Evolutionary conservation across 768 basidiomycete genomes (phyloP), one percentile per base, ranked within the genome.

Genomic region (Boletales sp.): DNA sequence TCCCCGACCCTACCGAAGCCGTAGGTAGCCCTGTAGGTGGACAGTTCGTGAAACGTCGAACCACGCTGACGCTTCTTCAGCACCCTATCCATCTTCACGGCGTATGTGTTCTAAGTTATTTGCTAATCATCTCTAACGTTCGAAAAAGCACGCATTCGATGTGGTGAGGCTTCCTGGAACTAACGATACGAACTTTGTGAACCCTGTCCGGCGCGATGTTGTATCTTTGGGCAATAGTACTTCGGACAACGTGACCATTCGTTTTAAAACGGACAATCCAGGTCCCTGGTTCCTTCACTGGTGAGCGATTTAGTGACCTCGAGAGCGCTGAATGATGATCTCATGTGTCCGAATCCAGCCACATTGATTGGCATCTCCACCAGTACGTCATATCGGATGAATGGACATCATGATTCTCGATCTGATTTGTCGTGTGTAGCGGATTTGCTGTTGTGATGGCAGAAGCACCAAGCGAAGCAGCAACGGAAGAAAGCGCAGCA

Each of bases 251-350:
- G 77, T 79, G 19, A 75, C 75, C 4, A 68, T 86, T 42, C 74
- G 82, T 43, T 84, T 82, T 64, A 59, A 63, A 15, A 82, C 82
- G 2, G 79, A 85, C 56, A 86, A 86, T 64, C 74, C 83, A 4
- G 84, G 83, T 11, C 76, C 77, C 13, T 82, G 80, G 76, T 67
- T 75, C 58, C 55, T 75, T 36, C 74, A 75, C 54, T 75, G 61
- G 60, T 62, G 42, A 53, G 50, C 15, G 12, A 18, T 30, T 5
- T 18, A 10, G 9, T 5, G 19, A 38, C 19, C n/a, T 17, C 11
- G 11, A 19, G 12, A 11, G 11, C 36, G 11, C 14, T 34, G 33
- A n/a, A 36, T n/a, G n/a, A 1, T 42, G 28, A 43, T 31, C 39
- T 21, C 17, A 42, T 13, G 6, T 15, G 21, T 41, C 18, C n/a